These are phyloP conservation scores for Exophiala sp. DNA, from an alignment of 2,329 filamentous ascomycete species.

Conservation along the genomic window DNA sequence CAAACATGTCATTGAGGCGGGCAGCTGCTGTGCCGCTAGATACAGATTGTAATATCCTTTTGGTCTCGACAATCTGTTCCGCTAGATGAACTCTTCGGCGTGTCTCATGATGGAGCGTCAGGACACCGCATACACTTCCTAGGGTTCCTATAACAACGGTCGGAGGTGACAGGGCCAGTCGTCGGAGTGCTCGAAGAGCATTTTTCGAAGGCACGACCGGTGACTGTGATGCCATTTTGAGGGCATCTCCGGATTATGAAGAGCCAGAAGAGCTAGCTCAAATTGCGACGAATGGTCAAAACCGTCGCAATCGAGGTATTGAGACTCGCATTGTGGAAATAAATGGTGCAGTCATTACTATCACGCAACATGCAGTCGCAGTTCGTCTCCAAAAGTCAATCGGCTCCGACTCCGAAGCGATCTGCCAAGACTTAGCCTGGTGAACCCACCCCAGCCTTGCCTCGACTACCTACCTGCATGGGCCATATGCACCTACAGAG, in stretches of 20 bases:
- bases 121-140: slow-evolving; percentile 40
- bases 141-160: slow-evolving; percentile 31
- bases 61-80: slow-evolving; percentile 44
- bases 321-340: slow-evolving; percentile 9
- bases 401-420: no score
- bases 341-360: neutral
- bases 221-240: slow-evolving; percentile 8
- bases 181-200: slow-evolving; percentile 42
- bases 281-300: no score
- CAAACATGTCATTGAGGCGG: slow-evolving; percentile 40
- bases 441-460: no score
- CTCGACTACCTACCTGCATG: no score
- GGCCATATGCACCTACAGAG: no score
- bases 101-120: slow-evolving; percentile 41
- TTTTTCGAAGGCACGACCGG: slow-evolving; percentile 41
- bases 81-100: slow-evolving; percentile 40
- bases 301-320: no score
- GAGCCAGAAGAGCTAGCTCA: no score
- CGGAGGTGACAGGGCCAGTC: slow-evolving; percentile 33
- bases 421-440: no score
- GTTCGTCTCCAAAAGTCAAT: no score
- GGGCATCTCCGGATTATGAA: neutral
- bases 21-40: slow-evolving; percentile 31
- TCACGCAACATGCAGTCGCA: no score
- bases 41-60: slow-evolving; percentile 40